Base-by-base conservation (phyloP, 2,329 filamentous ascomycete genomes). In the Akanthomyces muscarius region DNA sequence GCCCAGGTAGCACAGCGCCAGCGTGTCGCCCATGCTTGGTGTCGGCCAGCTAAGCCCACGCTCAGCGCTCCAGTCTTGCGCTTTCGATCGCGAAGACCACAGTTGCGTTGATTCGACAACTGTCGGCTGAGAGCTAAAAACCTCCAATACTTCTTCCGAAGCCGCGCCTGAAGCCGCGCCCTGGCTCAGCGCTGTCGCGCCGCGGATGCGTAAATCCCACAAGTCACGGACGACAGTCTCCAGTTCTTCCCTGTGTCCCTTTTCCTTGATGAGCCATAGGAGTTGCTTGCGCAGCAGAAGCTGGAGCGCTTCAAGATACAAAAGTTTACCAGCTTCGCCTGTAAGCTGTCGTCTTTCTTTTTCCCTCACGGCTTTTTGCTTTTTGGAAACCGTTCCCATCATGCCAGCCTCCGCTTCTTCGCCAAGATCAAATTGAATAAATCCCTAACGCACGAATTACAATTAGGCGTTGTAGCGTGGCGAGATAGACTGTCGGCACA, bases 291-390 rank as follows among this genome's bases (percentile, higher is more conserved):
- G 87, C 33, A 99, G 78, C 54, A 98, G 83, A 38, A 97, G 80
- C 75, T 98, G 94, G 64, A 96, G 84, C 66, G 86, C 89, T 72
- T 96, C 89, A 42, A 98, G 80, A 72, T 91, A 97, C 28, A 97
- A 83, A 66, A 89, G 86, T 66, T 87, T 86, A 16, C 89, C 94
- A 60, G 86, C 82, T 53, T 84, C 80, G 48, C 93, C 93, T 6
- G 74, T 74, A 56, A 90, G 79, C 70, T 88, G 83, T 64, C 79
- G 78, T 54, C 79, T 80, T 53, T 82, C 77, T 54, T 80, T 84
- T 70, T 84, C 79, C 59, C 79, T 79, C 28, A 76, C 74, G 69
- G 86, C 84, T 66, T 84, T 88, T 72, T 86, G 84, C 65, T 82
- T 83, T 63, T 84, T 82, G 18, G 78, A 70, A 48, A 81, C 79